Evolutionary conservation across 2,329 filamentous ascomycete species (phyloP).

Genomic region (Grosmannia penicillata): DNA sequence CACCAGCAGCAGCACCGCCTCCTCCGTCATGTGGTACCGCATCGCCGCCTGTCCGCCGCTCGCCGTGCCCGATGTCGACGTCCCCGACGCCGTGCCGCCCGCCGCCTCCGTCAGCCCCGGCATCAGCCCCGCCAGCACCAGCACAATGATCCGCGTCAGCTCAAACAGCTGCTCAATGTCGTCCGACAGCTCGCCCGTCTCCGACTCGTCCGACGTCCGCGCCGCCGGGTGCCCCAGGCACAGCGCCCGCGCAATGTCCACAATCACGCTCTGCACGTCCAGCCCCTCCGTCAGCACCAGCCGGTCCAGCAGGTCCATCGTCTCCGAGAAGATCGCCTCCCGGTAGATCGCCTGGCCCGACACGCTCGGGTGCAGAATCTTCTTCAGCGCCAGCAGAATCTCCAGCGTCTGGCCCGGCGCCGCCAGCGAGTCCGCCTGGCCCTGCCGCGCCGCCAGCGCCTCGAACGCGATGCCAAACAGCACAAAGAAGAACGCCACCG

Average conservation of each 20-base stretch:
- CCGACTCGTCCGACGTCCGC: constrained; percentile 46
- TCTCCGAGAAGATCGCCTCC: constrained; percentile 90
- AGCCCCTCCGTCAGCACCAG: constrained; percentile 83
- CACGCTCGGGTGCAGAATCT: constrained; percentile 86
- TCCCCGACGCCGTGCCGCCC: neutral
- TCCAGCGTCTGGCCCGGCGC: constrained; percentile 64
- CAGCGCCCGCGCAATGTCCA: constrained; percentile 81
- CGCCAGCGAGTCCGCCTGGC: constrained; percentile 35
- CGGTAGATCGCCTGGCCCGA: constrained; percentile 95
- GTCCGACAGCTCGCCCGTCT: constrained; percentile 73
- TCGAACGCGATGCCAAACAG: constrained; percentile 95
- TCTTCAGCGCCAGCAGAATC: constrained; percentile 82
- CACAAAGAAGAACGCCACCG: constrained; percentile 97
- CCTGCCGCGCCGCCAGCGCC: constrained; percentile 71
- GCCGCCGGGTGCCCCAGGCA: constrained; percentile 89
- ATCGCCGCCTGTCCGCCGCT: too few species aligned
- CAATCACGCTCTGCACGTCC: constrained; percentile 80
- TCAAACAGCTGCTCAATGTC: constrained; percentile 98
- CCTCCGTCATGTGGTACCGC: constrained; percentile 60
- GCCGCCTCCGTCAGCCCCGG: constrained; percentile 38
- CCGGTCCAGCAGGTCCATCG: constrained; percentile 87
- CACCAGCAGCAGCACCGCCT: constrained; percentile 73
- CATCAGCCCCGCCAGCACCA: constrained; percentile 76
- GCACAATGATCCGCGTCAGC: constrained; percentile 85
- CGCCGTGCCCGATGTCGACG: neutral